phyloP scores from a whole-genome alignment of 495 filamentous ascomycete genomes.

The Lophiotrema nucula region DNA sequence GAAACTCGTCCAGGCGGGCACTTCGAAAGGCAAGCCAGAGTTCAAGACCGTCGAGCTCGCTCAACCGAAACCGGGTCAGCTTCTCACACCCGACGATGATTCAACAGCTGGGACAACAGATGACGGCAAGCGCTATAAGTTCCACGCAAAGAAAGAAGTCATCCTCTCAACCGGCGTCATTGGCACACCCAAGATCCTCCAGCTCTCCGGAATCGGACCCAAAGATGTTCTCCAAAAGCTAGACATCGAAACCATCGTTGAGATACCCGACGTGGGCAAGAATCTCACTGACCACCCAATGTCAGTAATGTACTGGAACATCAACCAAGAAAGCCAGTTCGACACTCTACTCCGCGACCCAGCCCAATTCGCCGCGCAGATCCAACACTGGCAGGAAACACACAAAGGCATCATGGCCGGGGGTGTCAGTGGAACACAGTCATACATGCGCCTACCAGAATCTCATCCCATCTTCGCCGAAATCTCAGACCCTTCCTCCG shows the following conservation, averaged over 20 bases:
- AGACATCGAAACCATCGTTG: slow-evolving; percentile 45
- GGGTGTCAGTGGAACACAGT: neutral
- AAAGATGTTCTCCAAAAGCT: slow-evolving; percentile 38
- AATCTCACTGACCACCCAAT: slow-evolving; percentile 38
- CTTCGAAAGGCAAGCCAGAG: slow-evolving; percentile 49
- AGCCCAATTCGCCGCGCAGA: neutral
- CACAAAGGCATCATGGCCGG: neutral
- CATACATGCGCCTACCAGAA: neutral
- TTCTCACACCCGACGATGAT: too few species aligned
- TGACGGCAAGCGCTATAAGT: slow-evolving; percentile 20
- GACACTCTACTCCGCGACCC: neutral
- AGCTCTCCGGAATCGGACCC: slow-evolving; percentile 54
- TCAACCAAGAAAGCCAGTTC: slow-evolving; percentile 3
- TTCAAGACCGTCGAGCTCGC: neutral
- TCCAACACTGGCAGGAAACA: neutral
- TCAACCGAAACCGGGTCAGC: neutral
- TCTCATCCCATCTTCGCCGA: neutral
- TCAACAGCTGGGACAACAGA: neutral
- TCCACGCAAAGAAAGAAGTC: slow-evolving; percentile 53
- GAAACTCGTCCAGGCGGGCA: neutral
- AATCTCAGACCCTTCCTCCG: neutral
- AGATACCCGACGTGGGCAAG: slow-evolving; percentile 51
- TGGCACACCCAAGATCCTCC: slow-evolving; percentile 57
- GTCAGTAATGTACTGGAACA: neutral
- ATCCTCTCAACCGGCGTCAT: slow-evolving; percentile 57